Percentiles rank a stretch among this genome's conserved stretches.
phyloP scores from a whole-genome alignment of 148 eudicot species.

The Chenopodium formosanum region DNA sequence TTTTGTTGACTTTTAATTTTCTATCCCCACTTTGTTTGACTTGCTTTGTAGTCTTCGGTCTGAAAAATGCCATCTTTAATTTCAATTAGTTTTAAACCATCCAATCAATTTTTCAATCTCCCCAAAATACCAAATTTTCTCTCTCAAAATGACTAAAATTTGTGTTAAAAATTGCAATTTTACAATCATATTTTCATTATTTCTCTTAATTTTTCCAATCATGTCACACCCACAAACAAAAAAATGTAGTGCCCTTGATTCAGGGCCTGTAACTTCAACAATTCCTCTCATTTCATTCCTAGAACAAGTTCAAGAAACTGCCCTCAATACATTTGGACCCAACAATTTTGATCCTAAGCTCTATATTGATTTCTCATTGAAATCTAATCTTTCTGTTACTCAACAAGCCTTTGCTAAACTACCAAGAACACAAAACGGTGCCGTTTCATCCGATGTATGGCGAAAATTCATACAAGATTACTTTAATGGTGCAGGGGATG shows the following conservation, averaged over 20 bases:
- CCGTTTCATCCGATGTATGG: slow-evolving; percentile 36
- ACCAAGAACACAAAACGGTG: slow-evolving; percentile 33
- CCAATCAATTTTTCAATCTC: background rate
- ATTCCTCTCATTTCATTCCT: slow-evolving; percentile 57
- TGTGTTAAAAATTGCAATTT: slow-evolving; percentile 1
- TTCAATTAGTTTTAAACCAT: background rate
- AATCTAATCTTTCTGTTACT: slow-evolving; percentile 40
- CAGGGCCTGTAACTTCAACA: slow-evolving; percentile 47
- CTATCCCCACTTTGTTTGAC: slow-evolving; percentile 1
- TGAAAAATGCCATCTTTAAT: slow-evolving; percentile 7
- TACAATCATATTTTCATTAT: background rate
- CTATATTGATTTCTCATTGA: slow-evolving; percentile 68
- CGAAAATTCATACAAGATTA: slow-evolving; percentile 40
- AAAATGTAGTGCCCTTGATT: slow-evolving; percentile 13
- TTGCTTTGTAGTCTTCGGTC: slow-evolving; percentile 14
- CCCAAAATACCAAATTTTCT: background rate
- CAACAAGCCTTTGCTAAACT: slow-evolving; percentile 44
- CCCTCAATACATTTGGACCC: slow-evolving; percentile 58
- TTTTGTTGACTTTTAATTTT: background rate
- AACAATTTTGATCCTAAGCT: slow-evolving; percentile 65
- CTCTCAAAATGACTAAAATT: slow-evolving; percentile 18
- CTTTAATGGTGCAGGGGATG: slow-evolving; percentile 60
- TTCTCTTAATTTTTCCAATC: slow-evolving; percentile 1
- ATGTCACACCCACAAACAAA: slow-evolving; percentile 30
- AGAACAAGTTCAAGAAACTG: slow-evolving; percentile 55